Evolutionary conservation across 208 protist genomes (phyloP).

Genomic region (Tritrichomonas musculus): DNA sequence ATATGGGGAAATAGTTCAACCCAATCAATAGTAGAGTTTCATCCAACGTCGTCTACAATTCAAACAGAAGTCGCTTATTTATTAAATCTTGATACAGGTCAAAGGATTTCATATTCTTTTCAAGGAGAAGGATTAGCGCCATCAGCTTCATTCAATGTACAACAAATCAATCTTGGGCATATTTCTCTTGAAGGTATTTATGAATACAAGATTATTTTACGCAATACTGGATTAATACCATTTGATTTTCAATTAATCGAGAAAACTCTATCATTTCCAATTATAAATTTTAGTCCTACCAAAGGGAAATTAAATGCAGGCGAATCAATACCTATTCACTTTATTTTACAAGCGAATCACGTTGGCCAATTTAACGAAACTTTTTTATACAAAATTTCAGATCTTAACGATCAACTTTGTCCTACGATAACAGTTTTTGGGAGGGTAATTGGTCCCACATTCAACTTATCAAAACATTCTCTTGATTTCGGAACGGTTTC

Average conservation of each 20-base stretch:
- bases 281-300: neutral
- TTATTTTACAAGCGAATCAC: neutral
- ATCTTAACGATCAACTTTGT: neutral
- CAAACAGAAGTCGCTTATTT: neutral
- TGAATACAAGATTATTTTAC: neutral
- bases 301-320: neutral
- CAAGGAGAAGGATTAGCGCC: neutral
- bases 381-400: neutral
- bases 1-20: neutral
- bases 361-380: slow-evolving; percentile 33
- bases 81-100: neutral
- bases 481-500: neutral
- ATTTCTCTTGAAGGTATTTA: neutral
- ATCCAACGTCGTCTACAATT: neutral
- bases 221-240: neutral
- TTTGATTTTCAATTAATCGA: neutral
- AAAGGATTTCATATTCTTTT: neutral
- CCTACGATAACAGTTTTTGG: neutral
- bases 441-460: neutral
- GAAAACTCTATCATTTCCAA: neutral
- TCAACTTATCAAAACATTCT: neutral
- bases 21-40: neutral
- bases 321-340: neutral
- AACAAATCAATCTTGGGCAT: neutral
- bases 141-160: neutral